Percentiles rank a stretch among this genome's conserved stretches.
These are phyloP conservation scores for Ogataea kodamae DNA, from an alignment of 805 yeast species.

Conservation along the genomic window DNA sequence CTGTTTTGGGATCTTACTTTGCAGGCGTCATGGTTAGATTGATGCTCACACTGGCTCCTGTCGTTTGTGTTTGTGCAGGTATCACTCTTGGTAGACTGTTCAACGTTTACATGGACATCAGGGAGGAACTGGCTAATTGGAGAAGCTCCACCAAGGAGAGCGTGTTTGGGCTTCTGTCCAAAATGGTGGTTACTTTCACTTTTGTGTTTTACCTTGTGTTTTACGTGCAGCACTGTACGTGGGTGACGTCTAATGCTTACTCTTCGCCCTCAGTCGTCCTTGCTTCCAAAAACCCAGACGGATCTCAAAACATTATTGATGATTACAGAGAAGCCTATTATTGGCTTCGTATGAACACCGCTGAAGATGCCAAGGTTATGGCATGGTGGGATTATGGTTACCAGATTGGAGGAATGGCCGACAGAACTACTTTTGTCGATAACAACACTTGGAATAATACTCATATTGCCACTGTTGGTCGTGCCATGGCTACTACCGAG, in stretches of 20 bases:
- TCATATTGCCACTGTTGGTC: conserved; percentile 98
- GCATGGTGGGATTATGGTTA: conserved; percentile 99
- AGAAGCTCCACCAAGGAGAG: conserved; percentile 5
- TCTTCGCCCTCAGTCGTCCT: conserved; percentile 97
- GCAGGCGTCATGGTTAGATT: conserved; percentile 99
- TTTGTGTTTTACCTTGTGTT: conserved; percentile 70
- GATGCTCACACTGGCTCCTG: conserved; percentile 94
- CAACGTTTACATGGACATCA: conserved; percentile 74
- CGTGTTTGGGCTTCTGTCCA: conserved; percentile 45
- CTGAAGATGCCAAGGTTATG: conserved; percentile 93
- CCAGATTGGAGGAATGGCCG: conserved; percentile 99
- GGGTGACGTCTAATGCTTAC: conserved; percentile 95
- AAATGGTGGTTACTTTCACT: conserved; percentile 57
- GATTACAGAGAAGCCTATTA: conserved; percentile 98
- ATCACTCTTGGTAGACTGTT: conserved; percentile 81
- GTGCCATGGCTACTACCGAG: conserved; percentile 91
- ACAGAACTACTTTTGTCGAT: conserved; percentile 95
- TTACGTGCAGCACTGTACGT: conserved; percentile 92
- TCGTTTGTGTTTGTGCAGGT: conserved; percentile 91
- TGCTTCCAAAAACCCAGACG: conserved; percentile 80
- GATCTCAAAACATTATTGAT: conserved; percentile 80
- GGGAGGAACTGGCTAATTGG: conserved; percentile 19
- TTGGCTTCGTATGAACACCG: conserved; percentile 97
- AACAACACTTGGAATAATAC: conserved; percentile 99
- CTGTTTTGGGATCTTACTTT: conserved; percentile 92